A percentile compares a stretch with the other conserved stretches of the same genome.
Conservation (phyloP, 2,329 filamentous ascomycete species). For the Penicillium sp. region DNA sequence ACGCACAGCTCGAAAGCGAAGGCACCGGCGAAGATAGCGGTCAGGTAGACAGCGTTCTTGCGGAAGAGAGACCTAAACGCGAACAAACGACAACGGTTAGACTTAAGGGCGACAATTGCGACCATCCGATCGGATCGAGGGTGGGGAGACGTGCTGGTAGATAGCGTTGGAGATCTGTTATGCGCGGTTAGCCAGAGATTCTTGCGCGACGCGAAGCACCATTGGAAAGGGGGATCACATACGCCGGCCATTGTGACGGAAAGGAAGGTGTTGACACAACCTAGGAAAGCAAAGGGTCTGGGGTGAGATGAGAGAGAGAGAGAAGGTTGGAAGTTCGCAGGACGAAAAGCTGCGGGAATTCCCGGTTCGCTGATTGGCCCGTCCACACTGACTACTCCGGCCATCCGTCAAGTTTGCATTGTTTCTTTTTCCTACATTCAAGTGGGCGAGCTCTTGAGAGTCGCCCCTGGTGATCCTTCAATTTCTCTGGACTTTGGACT, state of each 20-base stretch:
- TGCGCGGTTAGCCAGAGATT: constrained; percentile 27
- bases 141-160: constrained; percentile 58
- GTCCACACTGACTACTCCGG: constrained; percentile 24
- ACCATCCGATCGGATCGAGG: constrained; percentile 9
- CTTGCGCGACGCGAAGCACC: constrained; percentile 24
- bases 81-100: constrained; percentile 15
- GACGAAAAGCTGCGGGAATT: constrained; percentile 41
- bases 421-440: not conserved
- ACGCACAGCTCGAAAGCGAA: constrained; percentile 94
- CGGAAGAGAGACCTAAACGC: constrained; percentile 74
- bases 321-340: constrained; percentile 31
- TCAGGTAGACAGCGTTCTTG: constrained; percentile 85
- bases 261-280: constrained; percentile 21
- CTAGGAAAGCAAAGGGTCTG: not conserved
- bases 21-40: constrained; percentile 78
- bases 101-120: constrained; percentile 14
- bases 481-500: not conserved
- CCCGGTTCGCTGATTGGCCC: constrained; percentile 40
- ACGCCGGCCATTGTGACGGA: constrained; percentile 57
- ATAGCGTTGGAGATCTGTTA: constrained; percentile 54
- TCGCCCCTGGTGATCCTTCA: not conserved
- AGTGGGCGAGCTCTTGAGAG: not conserved
- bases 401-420: constrained; percentile 13
- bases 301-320: constrained; percentile 7
- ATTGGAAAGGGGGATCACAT: constrained; percentile 28